Base-by-base conservation (phyloP, 257 asterid genomes). In the Forsythia viridissima region DNA sequence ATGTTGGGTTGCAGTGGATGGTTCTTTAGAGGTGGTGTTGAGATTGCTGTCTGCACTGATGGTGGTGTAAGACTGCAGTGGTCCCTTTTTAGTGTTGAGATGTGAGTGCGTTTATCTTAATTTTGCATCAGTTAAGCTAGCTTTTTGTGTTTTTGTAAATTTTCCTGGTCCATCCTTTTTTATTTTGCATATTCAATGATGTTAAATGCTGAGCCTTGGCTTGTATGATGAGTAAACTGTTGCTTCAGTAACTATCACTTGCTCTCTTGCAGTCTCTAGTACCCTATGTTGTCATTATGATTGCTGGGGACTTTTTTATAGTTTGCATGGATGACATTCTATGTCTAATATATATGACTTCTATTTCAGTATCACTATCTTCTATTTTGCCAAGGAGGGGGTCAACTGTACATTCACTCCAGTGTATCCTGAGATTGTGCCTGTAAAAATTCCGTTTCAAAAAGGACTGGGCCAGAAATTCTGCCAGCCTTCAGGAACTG, bases 401-500 rank as follows among this genome's bases (percentile, higher is more conserved):
- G 66, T 57, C 43, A 83, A 86, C 69, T 89, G 94, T 85, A 81
- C 70, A 76, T 91, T 91, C 75, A 80, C 85, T 77, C 93, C 99
- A 2, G 34, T 89, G 39, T 90, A 89, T 87, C 92, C 99, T 3
- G 99, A 93, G 80, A 85, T 90, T 52, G 83, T 77, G 84, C 97
- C 98, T 12, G 91, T 88, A 66, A 87, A 84, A 86, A 76, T 91
- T 40, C 91, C 96, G 37, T 94, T 94, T 78, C 85, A 78, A 75
- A 90, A 90, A 87, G 99, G 98, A 76, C 82, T 87, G 70, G 90
- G 91, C 70, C 99, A 94, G 88, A 90, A 91, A 80, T 93, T 94
- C 74, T 80, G 82, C 87, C 99, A 93, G 91, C 93, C 96, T 74
- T 86, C 97, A n/a, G 96, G 98, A 86, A 91, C 94, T 43, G 98